Base-by-base conservation (phyloP, 352 stramenopile species). In the Phytophthora boehmeriae region DNA sequence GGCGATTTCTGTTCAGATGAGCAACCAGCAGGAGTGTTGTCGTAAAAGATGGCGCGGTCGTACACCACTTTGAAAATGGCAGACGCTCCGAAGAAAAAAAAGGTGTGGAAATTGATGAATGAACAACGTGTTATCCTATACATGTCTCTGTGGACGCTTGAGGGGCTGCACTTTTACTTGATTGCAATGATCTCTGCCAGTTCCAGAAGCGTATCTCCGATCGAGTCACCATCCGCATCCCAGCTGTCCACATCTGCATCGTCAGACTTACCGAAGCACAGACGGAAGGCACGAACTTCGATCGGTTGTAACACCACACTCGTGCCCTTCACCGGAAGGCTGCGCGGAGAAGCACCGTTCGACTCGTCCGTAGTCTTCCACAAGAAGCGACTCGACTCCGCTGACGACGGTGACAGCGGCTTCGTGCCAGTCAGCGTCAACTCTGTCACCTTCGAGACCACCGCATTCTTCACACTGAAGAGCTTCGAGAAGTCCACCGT, bases 261-360 rank as follows among this genome's bases (percentile, higher is more conserved):
- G 14, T 59, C 32, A 11, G 28, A 28, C 34, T 73, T 75, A 5
- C 44, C 42, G 47, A 92, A 90, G 54, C 73, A 84, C 42, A 95
- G 55, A 45, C 86, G 79, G 75, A 98, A 99, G 0, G 92, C 97
- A 54, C 91, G 86, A 46, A 99, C 96, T 53, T 98, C 93, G 71
- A 98, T 96, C 17, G 95, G 75, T 43, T 92, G 73, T 6, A 98
- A 61, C 45, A 78, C 75, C 44, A 97, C 75, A 39, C 66, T 74
- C 38, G 75, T 88, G 5, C 79, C 76, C 39, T 77, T 67, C 5
- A 91, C 67, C 38, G 79, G 67, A 30, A 87, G 57, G 23, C 80
- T 76, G 17, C 30, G 59, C 36, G 54, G 52, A 19, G 54, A 71
- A 47, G 50, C 70, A 30, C 50, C 64, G 34, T 78, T 65, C 44